Conservation (phyloP, 2,329 filamentous ascomycete species). For the Cladosporium sp. region DNA sequence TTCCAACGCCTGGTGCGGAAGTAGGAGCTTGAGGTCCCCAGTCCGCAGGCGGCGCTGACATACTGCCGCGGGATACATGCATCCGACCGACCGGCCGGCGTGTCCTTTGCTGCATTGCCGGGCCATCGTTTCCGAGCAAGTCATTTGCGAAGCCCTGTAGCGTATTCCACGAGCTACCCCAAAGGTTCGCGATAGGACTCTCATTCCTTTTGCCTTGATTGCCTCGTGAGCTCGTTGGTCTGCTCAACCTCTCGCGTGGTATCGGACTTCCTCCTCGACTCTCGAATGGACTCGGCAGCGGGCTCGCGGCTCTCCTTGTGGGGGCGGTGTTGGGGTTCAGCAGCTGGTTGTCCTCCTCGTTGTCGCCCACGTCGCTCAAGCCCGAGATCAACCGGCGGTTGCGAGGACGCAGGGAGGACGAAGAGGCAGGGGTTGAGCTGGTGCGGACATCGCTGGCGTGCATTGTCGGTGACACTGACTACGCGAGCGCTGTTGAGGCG, state of each 20-base stretch:
- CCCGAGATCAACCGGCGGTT: slow-evolving; percentile 42
- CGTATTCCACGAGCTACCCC: slow-evolving; percentile 44
- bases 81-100: slow-evolving; percentile 26
- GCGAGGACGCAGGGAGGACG: slow-evolving; percentile 41
- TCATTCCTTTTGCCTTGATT: slow-evolving; percentile 2
- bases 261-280: slow-evolving; percentile 10
- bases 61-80: slow-evolving; percentile 17
- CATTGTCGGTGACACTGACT: slow-evolving; percentile 20
- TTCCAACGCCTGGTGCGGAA: slow-evolving; percentile 28
- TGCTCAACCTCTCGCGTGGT: slow-evolving; percentile 7
- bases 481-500: neutral
- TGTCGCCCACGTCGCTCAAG: slow-evolving; percentile 39
- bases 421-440: slow-evolving; percentile 31
- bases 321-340: slow-evolving; percentile 26
- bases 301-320: slow-evolving; percentile 13
- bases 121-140: slow-evolving; percentile 38
- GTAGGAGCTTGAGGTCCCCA: slow-evolving; percentile 40
- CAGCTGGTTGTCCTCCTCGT: slow-evolving; percentile 30
- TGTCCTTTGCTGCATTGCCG: slow-evolving; percentile 15
- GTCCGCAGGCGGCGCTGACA: slow-evolving; percentile 37
- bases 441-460: slow-evolving; percentile 25
- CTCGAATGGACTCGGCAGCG: slow-evolving; percentile 2
- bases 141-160: slow-evolving; percentile 46
- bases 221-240: slow-evolving; percentile 9
- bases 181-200: slow-evolving; percentile 35